Conservation (phyloP, 345 rosid species). For the Pugionium cornutum region DNA sequence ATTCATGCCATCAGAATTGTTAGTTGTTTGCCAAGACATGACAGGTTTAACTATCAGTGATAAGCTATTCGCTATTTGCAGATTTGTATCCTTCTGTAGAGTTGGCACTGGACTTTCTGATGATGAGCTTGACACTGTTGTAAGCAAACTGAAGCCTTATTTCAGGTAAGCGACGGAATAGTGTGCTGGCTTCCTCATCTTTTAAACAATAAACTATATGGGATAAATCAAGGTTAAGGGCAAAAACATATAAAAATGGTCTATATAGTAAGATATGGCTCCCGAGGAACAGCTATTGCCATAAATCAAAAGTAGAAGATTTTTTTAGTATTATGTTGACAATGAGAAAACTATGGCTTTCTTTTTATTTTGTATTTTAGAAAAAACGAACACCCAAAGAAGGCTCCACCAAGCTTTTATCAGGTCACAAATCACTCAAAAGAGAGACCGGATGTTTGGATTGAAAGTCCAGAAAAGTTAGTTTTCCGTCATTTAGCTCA, state of each 20-base stretch:
- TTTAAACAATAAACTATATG: background rate
- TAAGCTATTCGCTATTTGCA: conserved; percentile 45
- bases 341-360: background rate
- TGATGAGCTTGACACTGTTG: conserved; percentile 79
- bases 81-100: conserved; percentile 91
- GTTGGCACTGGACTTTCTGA: conserved; percentile 93
- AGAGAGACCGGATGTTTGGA: conserved; percentile 99
- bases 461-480: conserved; percentile 94
- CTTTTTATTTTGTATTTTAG: conserved; percentile 39
- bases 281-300: too few species aligned
- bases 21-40: conserved; percentile 5
- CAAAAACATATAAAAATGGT: background rate
- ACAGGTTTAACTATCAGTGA: conserved; percentile 2
- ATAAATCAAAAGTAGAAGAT: background rate
- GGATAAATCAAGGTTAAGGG: conserved; percentile 4
- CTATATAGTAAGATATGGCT: too few species aligned
- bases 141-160: conserved; percentile 84
- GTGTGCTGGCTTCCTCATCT: conserved; percentile 12
- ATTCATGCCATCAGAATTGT: background rate
- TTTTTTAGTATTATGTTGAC: background rate
- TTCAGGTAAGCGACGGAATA: conserved; percentile 57
- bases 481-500: conserved; percentile 27
- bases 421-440: conserved; percentile 81
- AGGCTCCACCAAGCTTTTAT: conserved; percentile 78
- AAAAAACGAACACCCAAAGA: conserved; percentile 85